Evolutionary conservation across 441 rosid species (phyloP), one percentile per base, ranked within the genome.

Genomic region (Macaranga tanarius): DNA sequence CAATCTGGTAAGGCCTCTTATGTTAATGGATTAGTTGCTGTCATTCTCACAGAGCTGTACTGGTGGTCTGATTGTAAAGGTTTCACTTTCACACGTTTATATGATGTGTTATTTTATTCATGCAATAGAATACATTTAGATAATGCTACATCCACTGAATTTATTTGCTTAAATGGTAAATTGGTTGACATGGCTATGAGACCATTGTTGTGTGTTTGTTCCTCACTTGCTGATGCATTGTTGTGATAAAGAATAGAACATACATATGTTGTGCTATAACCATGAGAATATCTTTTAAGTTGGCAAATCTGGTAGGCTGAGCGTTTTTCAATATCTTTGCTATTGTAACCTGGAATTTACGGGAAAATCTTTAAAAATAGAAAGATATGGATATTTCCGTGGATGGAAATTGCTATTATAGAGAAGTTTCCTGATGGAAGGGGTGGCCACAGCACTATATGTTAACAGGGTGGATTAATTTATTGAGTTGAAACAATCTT

Each of bases 1-100:
- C 31, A 83, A 79, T 69, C 92, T 82, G 78, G 99, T 95, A 88
- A 80, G 70, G 73, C 75, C 51, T 76, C 72, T 57, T 72, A 55
- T 64, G 69, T 64, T 64, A 10, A 72, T 25, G 38, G 22, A 70
- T 63, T 71, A 0, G 52, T 50, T 66, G n/a, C 56, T 47, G 31
- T 60, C 11, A n/a, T 66, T 47, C 5, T 68, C 10, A 3, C 31
- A 20, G 60, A 38, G n/a, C 23, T 71, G 10, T 10, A 26, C 62
- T 40, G 62, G 15, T 31, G 6, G 64, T 31, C 72, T 65, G 28
- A 31, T 22, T 57, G 34, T 45, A 26, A n/a, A 56, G 40, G 40
- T 16, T 52, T 22, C 16, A 25, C 26, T 22, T 65, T 59, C 44
- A 26, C 23, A 25, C 34, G 0, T 47, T 4, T 52, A 10, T 52